phyloP scores from a whole-genome alignment of 1,139 yeast genomes.

The Diutina siamensis region DNA sequence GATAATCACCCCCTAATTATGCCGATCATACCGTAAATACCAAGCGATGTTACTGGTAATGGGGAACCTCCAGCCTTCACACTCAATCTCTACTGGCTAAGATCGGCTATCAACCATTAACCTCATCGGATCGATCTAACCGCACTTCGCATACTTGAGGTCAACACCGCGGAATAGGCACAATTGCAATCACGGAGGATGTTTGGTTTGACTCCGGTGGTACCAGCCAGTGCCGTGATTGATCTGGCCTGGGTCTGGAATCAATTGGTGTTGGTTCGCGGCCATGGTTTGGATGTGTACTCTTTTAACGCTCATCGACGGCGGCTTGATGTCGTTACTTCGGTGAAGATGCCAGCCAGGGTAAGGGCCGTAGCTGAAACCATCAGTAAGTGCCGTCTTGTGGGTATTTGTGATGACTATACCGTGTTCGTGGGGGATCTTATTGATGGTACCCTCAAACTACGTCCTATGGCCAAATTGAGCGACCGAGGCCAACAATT shows the following conservation, averaged over 20 bases:
- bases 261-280: neutral
- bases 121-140: neutral
- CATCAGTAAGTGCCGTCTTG: too few relatives aligned
- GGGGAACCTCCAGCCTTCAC: too few relatives aligned
- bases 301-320: neutral
- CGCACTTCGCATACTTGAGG: too few relatives aligned
- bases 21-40: too few relatives aligned
- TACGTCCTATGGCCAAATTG: neutral
- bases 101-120: too few relatives aligned
- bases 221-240: neutral
- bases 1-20: too few relatives aligned
- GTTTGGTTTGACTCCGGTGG: neutral
- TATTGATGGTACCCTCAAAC: neutral
- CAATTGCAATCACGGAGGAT: neutral
- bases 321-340: too few relatives aligned
- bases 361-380: too few relatives aligned
- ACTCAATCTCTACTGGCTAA: too few relatives aligned
- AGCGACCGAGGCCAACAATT: neutral
- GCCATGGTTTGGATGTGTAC: neutral
- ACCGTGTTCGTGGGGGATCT: neutral
- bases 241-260: neutral
- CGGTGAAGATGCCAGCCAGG: too few relatives aligned
- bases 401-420: neutral
- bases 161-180: neutral
- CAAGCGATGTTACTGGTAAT: too few relatives aligned